phyloP scores from a whole-genome alignment of 768 basidiomycete species.

The Tulasnella sp. region DNA sequence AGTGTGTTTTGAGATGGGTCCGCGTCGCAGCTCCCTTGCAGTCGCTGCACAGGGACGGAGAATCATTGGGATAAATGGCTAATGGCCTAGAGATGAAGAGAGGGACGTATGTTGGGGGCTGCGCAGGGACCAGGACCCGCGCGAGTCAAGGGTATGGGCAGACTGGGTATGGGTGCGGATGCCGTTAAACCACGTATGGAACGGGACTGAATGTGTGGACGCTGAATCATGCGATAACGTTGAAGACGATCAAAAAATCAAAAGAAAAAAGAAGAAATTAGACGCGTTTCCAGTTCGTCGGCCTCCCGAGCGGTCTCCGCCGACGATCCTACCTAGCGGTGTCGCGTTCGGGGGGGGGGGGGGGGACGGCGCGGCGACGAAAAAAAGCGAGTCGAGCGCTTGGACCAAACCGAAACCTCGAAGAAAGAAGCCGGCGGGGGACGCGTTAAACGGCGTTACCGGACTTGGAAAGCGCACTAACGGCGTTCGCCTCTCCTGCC shows the following conservation, averaged over 20 bases:
- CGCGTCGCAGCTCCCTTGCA: not conserved
- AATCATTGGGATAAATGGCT: not conserved
- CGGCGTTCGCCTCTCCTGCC: not conserved
- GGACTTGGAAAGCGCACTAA: constrained; percentile 10
- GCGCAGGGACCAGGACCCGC: constrained; percentile 10
- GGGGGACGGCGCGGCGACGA: not conserved
- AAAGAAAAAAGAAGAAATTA: too few species aligned
- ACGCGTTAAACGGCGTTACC: constrained; percentile 8
- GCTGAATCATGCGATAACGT: not conserved
- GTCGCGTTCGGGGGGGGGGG: not conserved
- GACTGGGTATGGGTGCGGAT: not conserved
- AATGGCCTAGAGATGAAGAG: not conserved
- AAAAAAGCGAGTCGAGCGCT: not conserved
- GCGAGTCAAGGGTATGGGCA: not conserved
- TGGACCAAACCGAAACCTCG: not conserved
- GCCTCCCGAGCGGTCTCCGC: not conserved
- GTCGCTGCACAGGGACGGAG: not conserved
- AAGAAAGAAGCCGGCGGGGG: not conserved
- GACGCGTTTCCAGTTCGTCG: not conserved
- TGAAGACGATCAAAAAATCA: not conserved
- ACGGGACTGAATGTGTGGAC: not conserved
- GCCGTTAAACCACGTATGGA: not conserved
- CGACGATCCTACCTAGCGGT: not conserved
- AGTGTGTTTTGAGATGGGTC: too few species aligned
- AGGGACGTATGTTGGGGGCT: not conserved